Evolutionary conservation across 2,329 filamentous ascomycete species (phyloP), one percentile per base, ranked within the genome.

Genomic region (Xylaria sp.): DNA sequence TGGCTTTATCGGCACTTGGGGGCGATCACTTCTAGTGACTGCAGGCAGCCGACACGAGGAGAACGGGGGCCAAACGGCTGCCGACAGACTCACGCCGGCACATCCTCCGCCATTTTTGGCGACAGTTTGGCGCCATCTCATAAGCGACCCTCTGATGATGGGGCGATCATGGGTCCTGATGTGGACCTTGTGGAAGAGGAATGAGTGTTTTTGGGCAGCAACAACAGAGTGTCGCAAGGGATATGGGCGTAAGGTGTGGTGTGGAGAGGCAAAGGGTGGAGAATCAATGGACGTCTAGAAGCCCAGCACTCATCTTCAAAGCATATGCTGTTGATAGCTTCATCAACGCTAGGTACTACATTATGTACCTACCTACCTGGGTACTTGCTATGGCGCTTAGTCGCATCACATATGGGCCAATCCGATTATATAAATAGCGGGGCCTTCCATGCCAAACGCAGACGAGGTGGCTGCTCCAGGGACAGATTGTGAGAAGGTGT

Each of bases 1-100:
- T 55, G 57, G 57, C 57, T 38, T n/a, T 52, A 57, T 55, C 60
- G 63, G 63, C 53, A 66, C 63, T 61, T 57, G 33, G 33, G 38
- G 49, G 14, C 57, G 60, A 63, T 63, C 63, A 58, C 53, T 43
- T 38, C 57, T 28, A 52, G 55, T 56, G 21, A 19, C 57, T 53
- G 57, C 60, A 65, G 56, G 49, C 50, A 63, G 63, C 63, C 63
- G 60, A 60, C 51, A 60, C 56, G 23, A 31, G 21, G 14, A 59
- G 37, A 37, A 53, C 43, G 46, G 51, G 51, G 51, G 35, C 53
- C 6, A 28, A 57, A 52, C 54, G 54, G 60, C 60, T 63, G 38
- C 60, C 60, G 56, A 59, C 60, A 63, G 60, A 33, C 57, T 52
- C 51, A 43, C 47, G 38, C 57, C 57, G 53, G 60, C 37, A 57